A percentile compares a stretch with the other conserved stretches of the same genome.
phyloP scores from a whole-genome alignment of 768 basidiomycete genomes.

The Strobilomyces echinocephalus region DNA sequence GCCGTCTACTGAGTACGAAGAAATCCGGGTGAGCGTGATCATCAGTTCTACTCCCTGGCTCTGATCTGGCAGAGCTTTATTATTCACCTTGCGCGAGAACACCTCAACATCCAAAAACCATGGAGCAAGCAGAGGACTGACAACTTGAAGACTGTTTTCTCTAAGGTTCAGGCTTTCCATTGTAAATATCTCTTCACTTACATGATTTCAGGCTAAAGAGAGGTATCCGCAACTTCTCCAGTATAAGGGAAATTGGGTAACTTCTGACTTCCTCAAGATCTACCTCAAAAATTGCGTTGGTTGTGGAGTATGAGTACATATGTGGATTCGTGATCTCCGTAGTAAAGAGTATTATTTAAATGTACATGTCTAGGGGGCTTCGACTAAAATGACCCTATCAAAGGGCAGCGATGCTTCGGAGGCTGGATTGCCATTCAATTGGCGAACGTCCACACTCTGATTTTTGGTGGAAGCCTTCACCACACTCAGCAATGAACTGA shows the following conservation, averaged over 20 bases:
- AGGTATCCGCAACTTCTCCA: background rate
- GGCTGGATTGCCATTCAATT: background rate
- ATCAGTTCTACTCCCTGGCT: too few species aligned
- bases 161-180: too few species aligned
- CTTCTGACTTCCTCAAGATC: background rate
- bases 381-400: background rate
- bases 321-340: background rate
- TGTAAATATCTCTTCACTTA: too few species aligned
- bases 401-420: background rate
- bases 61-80: background rate
- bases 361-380: background rate
- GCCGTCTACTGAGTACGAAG: background rate
- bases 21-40: background rate
- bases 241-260: background rate
- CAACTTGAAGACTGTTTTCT: too few species aligned
- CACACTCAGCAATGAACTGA: background rate
- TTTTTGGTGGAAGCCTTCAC: background rate
- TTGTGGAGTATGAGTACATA: background rate
- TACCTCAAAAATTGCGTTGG: background rate
- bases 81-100: too few species aligned
- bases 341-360: too few species aligned
- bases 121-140: too few species aligned
- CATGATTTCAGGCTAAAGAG: background rate
- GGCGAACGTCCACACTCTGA: background rate
- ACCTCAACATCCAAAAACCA: too few species aligned